These are phyloP conservation scores for Globisporangium paddicum DNA, from an alignment of 352 stramenopile genomes.

Conservation along the genomic window DNA sequence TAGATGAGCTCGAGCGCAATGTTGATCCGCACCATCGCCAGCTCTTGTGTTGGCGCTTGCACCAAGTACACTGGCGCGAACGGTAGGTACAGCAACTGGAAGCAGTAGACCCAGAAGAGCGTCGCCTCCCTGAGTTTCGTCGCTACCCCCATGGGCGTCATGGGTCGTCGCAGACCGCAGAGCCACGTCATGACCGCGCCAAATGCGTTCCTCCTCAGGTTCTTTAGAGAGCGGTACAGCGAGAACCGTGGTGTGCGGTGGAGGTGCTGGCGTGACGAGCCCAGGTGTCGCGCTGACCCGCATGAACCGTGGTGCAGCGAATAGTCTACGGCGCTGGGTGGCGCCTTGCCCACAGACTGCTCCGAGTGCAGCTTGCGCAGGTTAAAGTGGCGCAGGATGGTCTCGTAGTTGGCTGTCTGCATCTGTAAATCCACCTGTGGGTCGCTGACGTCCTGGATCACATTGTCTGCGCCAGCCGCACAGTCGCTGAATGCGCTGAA, in stretches of 20 bases:
- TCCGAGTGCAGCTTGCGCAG: slow-evolving; percentile 1
- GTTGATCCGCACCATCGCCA: slow-evolving; percentile 3
- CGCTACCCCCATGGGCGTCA: background rate
- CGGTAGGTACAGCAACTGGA: slow-evolving; percentile 4
- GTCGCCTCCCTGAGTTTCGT: background rate
- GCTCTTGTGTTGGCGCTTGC: background rate
- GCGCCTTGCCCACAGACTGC: background rate
- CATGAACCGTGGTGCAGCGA: background rate
- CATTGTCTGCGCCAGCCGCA: background rate
- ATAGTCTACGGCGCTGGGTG: background rate
- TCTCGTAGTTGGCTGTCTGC: slow-evolving; percentile 11
- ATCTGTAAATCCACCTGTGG: slow-evolving; percentile 1
- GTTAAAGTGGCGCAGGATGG: slow-evolving; percentile 10
- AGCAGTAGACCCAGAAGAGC: slow-evolving; percentile 7
- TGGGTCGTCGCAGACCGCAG: background rate
- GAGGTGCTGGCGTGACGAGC: background rate
- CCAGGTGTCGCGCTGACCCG: background rate
- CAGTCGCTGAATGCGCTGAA: background rate
- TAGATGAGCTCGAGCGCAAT: slow-evolving; percentile 8
- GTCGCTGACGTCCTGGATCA: background rate
- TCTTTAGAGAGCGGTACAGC: slow-evolving; percentile 3
- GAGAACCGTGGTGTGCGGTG: background rate
- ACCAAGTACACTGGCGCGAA: slow-evolving; percentile 1
- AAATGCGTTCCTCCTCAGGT: background rate
- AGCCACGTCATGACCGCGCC: background rate